phyloP scores from a whole-genome alignment of 2,329 filamentous ascomycete species.

The Paraconiothyrium sp. region DNA sequence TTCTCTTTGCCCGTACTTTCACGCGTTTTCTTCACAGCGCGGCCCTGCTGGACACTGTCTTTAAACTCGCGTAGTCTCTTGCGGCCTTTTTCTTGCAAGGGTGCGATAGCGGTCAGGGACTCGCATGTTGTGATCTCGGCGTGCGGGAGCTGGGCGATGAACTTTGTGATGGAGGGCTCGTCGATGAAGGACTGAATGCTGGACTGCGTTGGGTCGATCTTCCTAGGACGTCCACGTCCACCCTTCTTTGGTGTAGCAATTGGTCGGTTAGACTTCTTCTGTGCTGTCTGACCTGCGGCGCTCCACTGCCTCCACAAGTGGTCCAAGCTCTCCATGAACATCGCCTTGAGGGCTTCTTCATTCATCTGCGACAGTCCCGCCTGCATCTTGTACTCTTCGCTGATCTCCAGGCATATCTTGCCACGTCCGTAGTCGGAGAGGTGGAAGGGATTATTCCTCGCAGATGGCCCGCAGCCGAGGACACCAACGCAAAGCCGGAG shows the following conservation, averaged over 20 bases:
- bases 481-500: slow-evolving; percentile 58
- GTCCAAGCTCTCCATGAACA: slow-evolving; percentile 61
- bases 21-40: slow-evolving; percentile 42
- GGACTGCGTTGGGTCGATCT: slow-evolving; percentile 47
- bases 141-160: slow-evolving; percentile 66
- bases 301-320: slow-evolving; percentile 57
- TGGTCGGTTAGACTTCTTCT: slow-evolving; percentile 34
- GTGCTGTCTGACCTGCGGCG: slow-evolving; percentile 22
- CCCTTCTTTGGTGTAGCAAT: slow-evolving; percentile 47
- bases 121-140: slow-evolving; percentile 63
- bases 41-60: slow-evolving; percentile 60
- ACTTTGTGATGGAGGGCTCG: slow-evolving; percentile 53
- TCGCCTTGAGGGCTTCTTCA: slow-evolving; percentile 59
- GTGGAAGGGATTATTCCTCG: slow-evolving; percentile 46
- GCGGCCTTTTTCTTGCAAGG: slow-evolving; percentile 72
- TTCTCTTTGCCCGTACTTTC: slow-evolving; percentile 45
- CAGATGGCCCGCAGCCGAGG: slow-evolving; percentile 40
- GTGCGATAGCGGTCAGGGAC: slow-evolving; percentile 63
- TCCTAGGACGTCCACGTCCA: slow-evolving; percentile 44
- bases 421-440: slow-evolving; percentile 55
- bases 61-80: slow-evolving; percentile 75
- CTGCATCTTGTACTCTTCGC: slow-evolving; percentile 39
- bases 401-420: slow-evolving; percentile 54
- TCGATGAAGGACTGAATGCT: slow-evolving; percentile 59
- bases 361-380: slow-evolving; percentile 47